Conservation (phyloP, 2,329 filamentous ascomycete species). For the Cadophora gregata region DNA sequence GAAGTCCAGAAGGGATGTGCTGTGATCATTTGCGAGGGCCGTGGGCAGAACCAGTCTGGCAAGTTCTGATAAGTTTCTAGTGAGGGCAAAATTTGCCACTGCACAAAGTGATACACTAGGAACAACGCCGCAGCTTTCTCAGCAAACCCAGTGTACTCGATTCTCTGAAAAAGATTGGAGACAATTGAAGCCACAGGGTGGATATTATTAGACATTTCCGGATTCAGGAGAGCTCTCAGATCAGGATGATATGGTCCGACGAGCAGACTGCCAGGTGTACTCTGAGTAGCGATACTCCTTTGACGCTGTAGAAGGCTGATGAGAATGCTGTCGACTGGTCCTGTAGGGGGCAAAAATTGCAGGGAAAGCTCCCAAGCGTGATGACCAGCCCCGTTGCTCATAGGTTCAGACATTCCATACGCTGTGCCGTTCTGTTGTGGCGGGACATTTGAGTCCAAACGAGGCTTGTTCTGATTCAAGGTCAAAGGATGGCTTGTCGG, state of each 20-base stretch:
- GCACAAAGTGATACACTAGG: constrained; percentile 34
- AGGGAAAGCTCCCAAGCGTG: constrained; percentile 46
- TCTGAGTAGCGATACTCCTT: constrained; percentile 43
- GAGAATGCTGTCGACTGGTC: constrained; percentile 46
- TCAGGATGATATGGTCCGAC: constrained; percentile 46
- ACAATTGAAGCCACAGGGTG: constrained; percentile 42
- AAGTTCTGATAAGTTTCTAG: constrained; percentile 34
- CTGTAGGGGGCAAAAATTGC: constrained; percentile 42
- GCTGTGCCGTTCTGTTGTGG: constrained; percentile 4
- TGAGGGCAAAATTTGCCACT: constrained; percentile 39
- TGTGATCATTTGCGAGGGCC: constrained; percentile 43
- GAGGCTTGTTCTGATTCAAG: not conserved
- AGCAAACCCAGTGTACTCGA: constrained; percentile 26
- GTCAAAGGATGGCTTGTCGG: constrained; percentile 16
- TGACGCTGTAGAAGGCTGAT: constrained; percentile 47
- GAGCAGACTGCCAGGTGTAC: constrained; percentile 40
- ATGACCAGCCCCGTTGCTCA: constrained; percentile 33
- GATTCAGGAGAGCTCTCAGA: constrained; percentile 45
- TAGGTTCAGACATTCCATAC: not conserved
- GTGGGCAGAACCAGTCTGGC: constrained; percentile 35
- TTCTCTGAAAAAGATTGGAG: constrained; percentile 38
- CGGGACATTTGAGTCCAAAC: not conserved
- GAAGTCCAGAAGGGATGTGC: constrained; percentile 44
- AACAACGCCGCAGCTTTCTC: constrained; percentile 35
- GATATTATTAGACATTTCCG: constrained; percentile 37